Evolutionary conservation across 148 eudicot species (phyloP).

Genomic region (Beta vulgaris): DNA sequence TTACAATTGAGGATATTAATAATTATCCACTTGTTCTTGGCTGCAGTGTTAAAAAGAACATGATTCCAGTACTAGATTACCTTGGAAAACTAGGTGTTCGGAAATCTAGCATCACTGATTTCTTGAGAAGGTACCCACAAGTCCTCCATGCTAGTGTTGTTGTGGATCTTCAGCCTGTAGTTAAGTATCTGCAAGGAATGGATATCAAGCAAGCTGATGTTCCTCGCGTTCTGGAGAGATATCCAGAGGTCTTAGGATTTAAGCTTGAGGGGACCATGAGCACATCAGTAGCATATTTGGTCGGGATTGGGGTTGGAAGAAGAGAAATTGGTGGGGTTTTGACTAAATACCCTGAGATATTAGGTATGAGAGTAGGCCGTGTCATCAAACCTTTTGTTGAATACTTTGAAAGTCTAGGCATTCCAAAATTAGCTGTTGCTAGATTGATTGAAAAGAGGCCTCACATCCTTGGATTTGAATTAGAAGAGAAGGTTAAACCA

Average conservation of each 20-base stretch:
- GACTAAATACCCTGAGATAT: conserved; percentile 77
- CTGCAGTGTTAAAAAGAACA: conserved; percentile 97
- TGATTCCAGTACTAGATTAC: conserved; percentile 96
- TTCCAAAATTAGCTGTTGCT: conserved; percentile 74
- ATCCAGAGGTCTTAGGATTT: conserved; percentile 91
- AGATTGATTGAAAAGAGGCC: conserved; percentile 84
- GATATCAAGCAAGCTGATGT: conserved; percentile 69
- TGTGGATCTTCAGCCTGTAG: conserved; percentile 92
- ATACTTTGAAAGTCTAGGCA: conserved; percentile 73
- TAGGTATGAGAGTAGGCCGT: conserved; percentile 94
- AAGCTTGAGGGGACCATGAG: conserved; percentile 99
- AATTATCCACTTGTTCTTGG: conserved; percentile 97
- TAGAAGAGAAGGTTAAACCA: conserved; percentile 68
- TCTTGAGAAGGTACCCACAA: conserved; percentile 80
- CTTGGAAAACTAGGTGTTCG: conserved; percentile 92
- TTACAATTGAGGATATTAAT: conserved; percentile 86
- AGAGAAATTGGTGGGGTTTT: conserved; percentile 80
- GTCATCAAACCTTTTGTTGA: conserved; percentile 92
- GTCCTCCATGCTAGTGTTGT: conserved; percentile 97
- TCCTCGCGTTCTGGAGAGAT: conserved; percentile 78
- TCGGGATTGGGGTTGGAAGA: conserved; percentile 90
- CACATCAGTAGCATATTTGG: conserved; percentile 95
- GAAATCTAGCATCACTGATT: conserved; percentile 71
- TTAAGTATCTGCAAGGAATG: conserved; percentile 86
- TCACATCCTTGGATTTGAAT: conserved; percentile 81